These are phyloP conservation scores for Fusarium haematococcum DNA, from an alignment of 2,329 filamentous ascomycete genomes.

Conservation along the genomic window DNA sequence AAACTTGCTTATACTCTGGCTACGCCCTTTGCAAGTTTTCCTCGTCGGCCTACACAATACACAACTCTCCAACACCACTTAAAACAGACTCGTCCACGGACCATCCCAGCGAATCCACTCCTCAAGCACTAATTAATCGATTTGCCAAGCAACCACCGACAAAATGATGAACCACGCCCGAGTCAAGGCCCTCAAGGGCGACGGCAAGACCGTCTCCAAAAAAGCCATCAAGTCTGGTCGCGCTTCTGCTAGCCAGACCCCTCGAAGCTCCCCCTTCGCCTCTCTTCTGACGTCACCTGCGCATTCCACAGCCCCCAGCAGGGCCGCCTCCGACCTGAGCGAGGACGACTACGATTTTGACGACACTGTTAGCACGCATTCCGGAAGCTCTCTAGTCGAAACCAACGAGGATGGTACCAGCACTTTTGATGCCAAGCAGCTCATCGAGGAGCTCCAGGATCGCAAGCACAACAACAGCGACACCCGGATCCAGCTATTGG, in stretches of 20 bases:
- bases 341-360: conserved; percentile 64
- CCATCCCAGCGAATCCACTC: background rate
- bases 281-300: conserved; percentile 69
- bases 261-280: conserved; percentile 67
- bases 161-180: conserved; percentile 70
- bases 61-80: background rate
- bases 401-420: conserved; percentile 75
- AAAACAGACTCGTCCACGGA: background rate
- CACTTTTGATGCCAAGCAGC: conserved; percentile 70
- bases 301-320: conserved; percentile 70
- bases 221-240: conserved; percentile 72
- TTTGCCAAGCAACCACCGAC: background rate
- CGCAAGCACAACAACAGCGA: conserved; percentile 83
- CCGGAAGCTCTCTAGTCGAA: conserved; percentile 58
- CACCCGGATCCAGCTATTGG: conserved; percentile 67
- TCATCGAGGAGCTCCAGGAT: conserved; percentile 76
- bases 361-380: conserved; percentile 57
- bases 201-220: conserved; percentile 77
- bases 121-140: background rate
- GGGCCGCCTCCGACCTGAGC: conserved; percentile 71
- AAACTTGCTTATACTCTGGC: conserved; percentile 15
- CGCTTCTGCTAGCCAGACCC: conserved; percentile 68
- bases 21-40: conserved; percentile 34
- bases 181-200: conserved; percentile 76
- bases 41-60: conserved; percentile 31